Percentiles rank a stretch among this genome's conserved stretches.
Evolutionary conservation across 192 early-diverging fungal genomes (phyloP).

Genomic region (Phycomyces blakesleeanus): DNA sequence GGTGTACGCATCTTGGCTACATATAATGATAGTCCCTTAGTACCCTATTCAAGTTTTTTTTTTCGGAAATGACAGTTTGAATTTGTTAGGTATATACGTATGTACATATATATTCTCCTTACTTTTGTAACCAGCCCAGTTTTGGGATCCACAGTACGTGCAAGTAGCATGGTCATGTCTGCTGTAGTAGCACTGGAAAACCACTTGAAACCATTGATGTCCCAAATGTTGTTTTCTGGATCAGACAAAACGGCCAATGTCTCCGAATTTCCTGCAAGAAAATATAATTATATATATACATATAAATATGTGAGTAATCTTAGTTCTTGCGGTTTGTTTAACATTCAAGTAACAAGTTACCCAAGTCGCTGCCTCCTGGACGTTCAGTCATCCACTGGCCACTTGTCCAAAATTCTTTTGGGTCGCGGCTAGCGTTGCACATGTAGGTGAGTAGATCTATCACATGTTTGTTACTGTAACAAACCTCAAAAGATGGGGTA

Average conservation of each 20-base stretch:
- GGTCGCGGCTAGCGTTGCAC: constrained; percentile 48
- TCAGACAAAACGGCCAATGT: constrained; percentile 53
- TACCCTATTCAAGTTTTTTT: too few species aligned
- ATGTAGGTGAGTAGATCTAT: neutral
- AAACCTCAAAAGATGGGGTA: constrained; percentile 41
- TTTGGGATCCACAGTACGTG: constrained; percentile 50
- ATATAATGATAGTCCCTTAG: constrained; percentile 60
- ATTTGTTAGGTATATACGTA: too few species aligned
- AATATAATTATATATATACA: neutral
- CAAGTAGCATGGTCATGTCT: constrained; percentile 64
- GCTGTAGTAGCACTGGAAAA: constrained; percentile 70
- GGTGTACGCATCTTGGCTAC: constrained; percentile 52
- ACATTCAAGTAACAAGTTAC: constrained; percentile 15
- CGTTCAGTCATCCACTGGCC: constrained; percentile 82
- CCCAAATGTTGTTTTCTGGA: constrained; percentile 32
- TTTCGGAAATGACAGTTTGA: too few species aligned
- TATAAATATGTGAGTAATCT: too few species aligned
- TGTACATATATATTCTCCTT: constrained; percentile 4
- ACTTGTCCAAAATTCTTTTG: constrained; percentile 56
- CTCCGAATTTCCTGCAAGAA: constrained; percentile 42
- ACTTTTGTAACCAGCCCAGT: constrained; percentile 20
- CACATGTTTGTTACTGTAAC: neutral
- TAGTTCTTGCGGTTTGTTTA: too few species aligned
- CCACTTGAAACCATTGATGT: constrained; percentile 67
- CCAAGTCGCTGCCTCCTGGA: constrained; percentile 65